phyloP scores from a whole-genome alignment of 805 yeast species.

The Clavispora fructus region DNA sequence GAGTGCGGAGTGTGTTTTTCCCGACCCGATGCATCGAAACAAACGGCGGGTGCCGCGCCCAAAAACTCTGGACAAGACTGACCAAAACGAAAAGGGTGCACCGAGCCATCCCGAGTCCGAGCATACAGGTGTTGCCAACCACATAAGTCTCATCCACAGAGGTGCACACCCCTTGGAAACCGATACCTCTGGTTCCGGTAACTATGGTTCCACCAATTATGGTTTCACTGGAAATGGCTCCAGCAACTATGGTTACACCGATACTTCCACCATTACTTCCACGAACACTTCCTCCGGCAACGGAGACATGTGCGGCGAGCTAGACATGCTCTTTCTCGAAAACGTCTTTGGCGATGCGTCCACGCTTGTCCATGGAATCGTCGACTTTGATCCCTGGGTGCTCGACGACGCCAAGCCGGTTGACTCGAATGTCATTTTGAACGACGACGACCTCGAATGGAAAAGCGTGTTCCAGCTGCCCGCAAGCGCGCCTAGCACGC shows the following conservation, averaged over 20 bases:
- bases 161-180: too few species aligned
- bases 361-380: constrained; percentile 13
- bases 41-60: not conserved
- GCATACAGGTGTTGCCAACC: too few species aligned
- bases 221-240: too few species aligned
- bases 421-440: constrained; percentile 14
- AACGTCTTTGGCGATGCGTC: constrained; percentile 17
- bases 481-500: not conserved
- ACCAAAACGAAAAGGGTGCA: not conserved
- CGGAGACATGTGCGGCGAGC: not conserved
- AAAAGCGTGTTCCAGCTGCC: constrained; percentile 7
- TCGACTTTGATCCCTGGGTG: constrained; percentile 12
- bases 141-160: too few species aligned
- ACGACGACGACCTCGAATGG: constrained; percentile 13
- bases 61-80: not conserved
- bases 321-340: constrained; percentile 13
- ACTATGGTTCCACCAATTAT: too few species aligned
- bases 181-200: too few species aligned
- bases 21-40: constrained; percentile 8
- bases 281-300: too few species aligned
- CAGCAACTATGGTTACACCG: too few species aligned
- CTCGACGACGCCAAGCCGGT: constrained; percentile 10
- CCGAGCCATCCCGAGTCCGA: too few species aligned
- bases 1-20: constrained; percentile 9
- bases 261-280: too few species aligned